Percentiles rank a stretch among this genome's conserved stretches.
phyloP scores from a whole-genome alignment of 495 filamentous ascomycete species.

The Astrocystis sublimbata region DNA sequence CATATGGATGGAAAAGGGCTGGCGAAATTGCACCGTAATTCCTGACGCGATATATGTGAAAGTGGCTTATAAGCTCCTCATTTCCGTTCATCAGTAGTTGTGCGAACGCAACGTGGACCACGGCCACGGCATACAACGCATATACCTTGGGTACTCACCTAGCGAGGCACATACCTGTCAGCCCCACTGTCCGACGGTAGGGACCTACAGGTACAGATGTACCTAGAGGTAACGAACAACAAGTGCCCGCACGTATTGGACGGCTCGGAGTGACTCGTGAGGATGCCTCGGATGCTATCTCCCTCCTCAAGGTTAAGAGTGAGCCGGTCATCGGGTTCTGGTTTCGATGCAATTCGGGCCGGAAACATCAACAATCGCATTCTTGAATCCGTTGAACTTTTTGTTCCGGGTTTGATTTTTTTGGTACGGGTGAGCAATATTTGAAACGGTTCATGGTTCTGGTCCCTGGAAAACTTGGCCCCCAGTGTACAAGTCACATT shows the following conservation, averaged over 20 bases:
- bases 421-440: background rate
- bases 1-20: too few species aligned
- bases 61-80: background rate
- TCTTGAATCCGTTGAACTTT: background rate
- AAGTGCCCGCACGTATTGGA: background rate
- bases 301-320: background rate
- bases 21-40: too few species aligned
- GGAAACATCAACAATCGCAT: background rate
- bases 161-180: too few species aligned
- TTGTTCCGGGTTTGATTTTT: background rate
- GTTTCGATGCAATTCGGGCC: background rate
- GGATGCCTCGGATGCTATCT: background rate
- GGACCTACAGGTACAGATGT: too few species aligned
- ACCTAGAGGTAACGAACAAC: too few species aligned
- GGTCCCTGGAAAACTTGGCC: slow-evolving; percentile 2
- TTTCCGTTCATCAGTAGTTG: background rate
- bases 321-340: background rate
- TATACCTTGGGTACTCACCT: too few species aligned
- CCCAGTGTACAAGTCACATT: slow-evolving; percentile 13
- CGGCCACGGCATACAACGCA: background rate
- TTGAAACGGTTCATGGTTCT: background rate
- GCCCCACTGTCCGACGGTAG: too few species aligned
- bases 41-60: background rate
- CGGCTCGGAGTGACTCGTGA: too few species aligned
- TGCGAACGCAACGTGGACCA: background rate